Conservation (phyloP, 2,329 filamentous ascomycete species). For the Lasiodiplodia gonubiensis region DNA sequence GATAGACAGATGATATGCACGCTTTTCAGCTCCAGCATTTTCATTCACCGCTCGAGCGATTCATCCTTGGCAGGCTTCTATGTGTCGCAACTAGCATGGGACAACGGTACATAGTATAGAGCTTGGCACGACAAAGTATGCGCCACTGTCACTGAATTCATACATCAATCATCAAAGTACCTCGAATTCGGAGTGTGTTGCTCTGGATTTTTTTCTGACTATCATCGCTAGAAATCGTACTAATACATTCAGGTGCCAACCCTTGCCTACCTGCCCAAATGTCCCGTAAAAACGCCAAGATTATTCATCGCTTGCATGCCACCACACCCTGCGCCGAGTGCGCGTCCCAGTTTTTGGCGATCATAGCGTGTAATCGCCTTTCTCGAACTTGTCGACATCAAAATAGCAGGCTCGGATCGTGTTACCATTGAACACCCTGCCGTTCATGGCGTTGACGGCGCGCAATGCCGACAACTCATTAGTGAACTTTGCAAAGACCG, state of each 20-base stretch:
- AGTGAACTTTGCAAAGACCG: constrained; percentile 94
- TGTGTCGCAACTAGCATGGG: too few relatives aligned
- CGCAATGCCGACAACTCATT: constrained; percentile 82
- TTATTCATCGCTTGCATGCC: background rate
- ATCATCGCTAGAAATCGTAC: background rate
- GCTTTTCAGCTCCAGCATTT: background rate
- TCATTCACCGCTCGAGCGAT: background rate
- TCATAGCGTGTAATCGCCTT: constrained; percentile 12
- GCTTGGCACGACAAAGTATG: background rate
- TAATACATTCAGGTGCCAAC: constrained; percentile 2
- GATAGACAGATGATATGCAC: constrained; percentile 1
- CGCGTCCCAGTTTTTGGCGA: background rate
- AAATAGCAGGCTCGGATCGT: constrained; percentile 82
- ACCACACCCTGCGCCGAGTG: background rate
- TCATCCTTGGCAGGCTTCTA: background rate
- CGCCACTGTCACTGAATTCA: background rate
- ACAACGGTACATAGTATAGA: background rate
- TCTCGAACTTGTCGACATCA: constrained; percentile 76
- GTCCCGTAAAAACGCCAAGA: background rate
- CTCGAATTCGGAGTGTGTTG: too few relatives aligned
- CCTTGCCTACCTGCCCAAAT: background rate
- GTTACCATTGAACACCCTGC: constrained; percentile 87
- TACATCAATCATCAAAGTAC: too few relatives aligned
- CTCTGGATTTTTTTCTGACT: background rate
- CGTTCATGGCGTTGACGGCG: constrained; percentile 89